Percentiles rank a stretch among this genome's conserved stretches.
Evolutionary conservation across 192 early-diverging fungal genomes (phyloP).

Genomic region (Linnemannia zychae): DNA sequence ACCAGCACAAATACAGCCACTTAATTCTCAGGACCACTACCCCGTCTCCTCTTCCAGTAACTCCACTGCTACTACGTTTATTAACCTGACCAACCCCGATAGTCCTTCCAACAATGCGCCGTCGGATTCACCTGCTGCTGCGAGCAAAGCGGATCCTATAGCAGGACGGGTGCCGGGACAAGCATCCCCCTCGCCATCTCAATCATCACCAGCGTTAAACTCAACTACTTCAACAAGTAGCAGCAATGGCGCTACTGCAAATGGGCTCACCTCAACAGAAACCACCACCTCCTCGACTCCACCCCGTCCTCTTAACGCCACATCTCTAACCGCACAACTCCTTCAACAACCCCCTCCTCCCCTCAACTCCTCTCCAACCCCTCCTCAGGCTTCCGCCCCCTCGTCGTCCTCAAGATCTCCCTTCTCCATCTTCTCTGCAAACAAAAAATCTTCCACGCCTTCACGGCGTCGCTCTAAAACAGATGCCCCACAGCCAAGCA

Average conservation of each 20-base stretch:
- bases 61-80: constrained; percentile 17
- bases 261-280: neutral
- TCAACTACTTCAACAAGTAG: neutral
- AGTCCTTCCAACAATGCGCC: neutral
- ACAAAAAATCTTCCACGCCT: neutral
- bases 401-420: neutral
- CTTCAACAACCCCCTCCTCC: too few relatives aligned
- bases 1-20: too few relatives aligned
- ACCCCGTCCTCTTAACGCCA: neutral
- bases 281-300: neutral
- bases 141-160: neutral
- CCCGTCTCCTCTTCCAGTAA: constrained; percentile 1
- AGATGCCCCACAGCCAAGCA: neutral
- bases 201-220: neutral
- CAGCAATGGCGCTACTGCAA: neutral
- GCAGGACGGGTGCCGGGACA: neutral
- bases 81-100: constrained; percentile 16
- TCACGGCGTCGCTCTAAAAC: neutral
- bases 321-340: neutral
- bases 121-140: neutral
- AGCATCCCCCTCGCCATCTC: neutral
- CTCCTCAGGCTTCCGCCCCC: neutral
- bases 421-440: neutral
- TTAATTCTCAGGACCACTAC: constrained; percentile 9
- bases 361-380: neutral